Evolutionary conservation across 257 asterid genomes (phyloP).

Genomic region (Przewalskia tangutica): DNA sequence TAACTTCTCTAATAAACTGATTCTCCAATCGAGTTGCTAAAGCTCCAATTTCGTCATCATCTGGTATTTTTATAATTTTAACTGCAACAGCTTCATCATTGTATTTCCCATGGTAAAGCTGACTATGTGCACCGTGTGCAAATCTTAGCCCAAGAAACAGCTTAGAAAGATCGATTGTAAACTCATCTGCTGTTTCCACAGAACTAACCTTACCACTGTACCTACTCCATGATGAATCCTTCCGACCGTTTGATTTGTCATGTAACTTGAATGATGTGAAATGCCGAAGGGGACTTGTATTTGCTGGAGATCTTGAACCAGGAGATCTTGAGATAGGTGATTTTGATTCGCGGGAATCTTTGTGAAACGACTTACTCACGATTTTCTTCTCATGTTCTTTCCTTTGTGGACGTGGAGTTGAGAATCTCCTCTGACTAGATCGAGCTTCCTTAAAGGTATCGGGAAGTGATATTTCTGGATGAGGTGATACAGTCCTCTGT

Average conservation of each 20-base stretch:
- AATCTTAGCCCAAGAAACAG: conserved; percentile 46
- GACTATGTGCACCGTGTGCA: conserved; percentile 64
- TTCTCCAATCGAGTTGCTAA: conserved; percentile 47
- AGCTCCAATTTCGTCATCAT: conserved; percentile 54
- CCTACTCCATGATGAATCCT: conserved; percentile 57
- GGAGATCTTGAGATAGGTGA: conserved; percentile 8
- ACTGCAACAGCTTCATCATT: conserved; percentile 55
- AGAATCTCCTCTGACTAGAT: conserved; percentile 39
- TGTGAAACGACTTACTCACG: conserved; percentile 23
- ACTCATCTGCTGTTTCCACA: conserved; percentile 43
- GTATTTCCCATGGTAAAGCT: conserved; percentile 55
- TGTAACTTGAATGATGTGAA: conserved; percentile 32
- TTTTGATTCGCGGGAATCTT: conserved; percentile 22
- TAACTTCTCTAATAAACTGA: conserved; percentile 54
- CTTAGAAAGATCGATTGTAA: conserved; percentile 45
- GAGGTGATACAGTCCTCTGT: conserved; percentile 53
- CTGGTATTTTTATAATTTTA: conserved; percentile 47
- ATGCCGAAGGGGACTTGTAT: conserved; percentile 36
- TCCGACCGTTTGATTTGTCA: conserved; percentile 34
- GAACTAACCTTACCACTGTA: conserved; percentile 56
- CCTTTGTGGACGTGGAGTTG: conserved; percentile 50
- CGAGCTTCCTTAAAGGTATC: conserved; percentile 57
- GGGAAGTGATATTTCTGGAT: conserved; percentile 37
- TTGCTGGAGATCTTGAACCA: conserved; percentile 10
- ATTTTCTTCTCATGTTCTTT: conserved; percentile 33